phyloP scores from a whole-genome alignment of 495 filamentous ascomycete genomes.

The Trichoderma erinaceum region DNA sequence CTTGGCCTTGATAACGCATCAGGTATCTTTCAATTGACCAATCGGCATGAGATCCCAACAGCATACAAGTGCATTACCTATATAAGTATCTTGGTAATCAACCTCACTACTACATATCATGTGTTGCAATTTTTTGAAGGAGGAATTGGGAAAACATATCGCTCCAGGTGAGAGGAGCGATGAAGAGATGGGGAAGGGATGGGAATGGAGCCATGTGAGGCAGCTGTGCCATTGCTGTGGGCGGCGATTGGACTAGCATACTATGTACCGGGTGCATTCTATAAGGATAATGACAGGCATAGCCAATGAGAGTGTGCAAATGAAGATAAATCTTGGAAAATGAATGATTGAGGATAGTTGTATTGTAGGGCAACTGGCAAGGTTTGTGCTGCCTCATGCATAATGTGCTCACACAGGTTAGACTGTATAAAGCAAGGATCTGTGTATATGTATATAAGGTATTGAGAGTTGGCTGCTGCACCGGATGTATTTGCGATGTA shows the following conservation, averaged over 20 bases:
- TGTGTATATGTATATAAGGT: background rate
- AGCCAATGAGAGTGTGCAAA: background rate
- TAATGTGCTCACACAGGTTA: background rate
- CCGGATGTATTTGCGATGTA: background rate
- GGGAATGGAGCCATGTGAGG: background rate
- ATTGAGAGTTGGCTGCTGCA: background rate
- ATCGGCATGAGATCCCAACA: background rate
- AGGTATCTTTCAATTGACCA: constrained; percentile 2
- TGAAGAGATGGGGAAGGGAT: background rate
- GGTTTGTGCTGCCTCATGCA: background rate
- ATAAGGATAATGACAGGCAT: background rate
- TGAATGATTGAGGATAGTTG: background rate
- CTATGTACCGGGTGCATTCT: background rate
- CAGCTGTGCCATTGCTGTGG: background rate
- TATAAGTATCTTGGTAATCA: background rate
- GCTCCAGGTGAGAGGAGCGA: background rate
- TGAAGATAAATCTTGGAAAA: background rate
- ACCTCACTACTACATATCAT: background rate
- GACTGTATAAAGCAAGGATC: background rate
- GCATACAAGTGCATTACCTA: background rate
- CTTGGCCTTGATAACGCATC: background rate
- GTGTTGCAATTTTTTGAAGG: background rate
- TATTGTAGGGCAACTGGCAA: background rate
- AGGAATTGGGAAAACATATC: background rate
- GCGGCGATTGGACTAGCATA: background rate